A percentile compares a stretch with the other conserved stretches of the same genome.
Conservation (phyloP, 768 basidiomycete genomes). For the Lactifluus subvellereus region DNA sequence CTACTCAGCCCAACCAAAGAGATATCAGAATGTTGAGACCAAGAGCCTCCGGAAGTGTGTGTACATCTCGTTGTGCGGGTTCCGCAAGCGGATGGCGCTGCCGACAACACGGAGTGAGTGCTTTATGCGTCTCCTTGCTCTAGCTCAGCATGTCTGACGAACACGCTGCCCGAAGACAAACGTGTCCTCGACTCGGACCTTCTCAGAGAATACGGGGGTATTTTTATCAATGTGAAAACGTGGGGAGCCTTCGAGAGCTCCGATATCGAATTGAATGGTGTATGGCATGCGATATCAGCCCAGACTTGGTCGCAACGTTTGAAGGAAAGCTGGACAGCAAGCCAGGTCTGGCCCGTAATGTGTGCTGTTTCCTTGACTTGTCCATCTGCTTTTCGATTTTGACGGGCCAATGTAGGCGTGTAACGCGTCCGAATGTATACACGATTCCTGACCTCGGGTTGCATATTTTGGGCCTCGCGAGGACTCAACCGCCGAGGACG, state of each 20-base stretch:
- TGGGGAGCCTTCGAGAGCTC: not conserved
- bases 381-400: not conserved
- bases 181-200: too few species aligned
- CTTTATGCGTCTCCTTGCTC: too few species aligned
- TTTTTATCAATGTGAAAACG: not conserved
- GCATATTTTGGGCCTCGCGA: not conserved
- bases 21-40: too few species aligned
- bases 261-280: not conserved
- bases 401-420: not conserved
- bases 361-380: not conserved
- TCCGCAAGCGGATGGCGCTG: too few species aligned
- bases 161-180: too few species aligned
- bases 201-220: not conserved
- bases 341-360: not conserved
- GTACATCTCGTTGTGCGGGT: too few species aligned
- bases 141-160: too few species aligned
- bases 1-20: too few species aligned
- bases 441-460: not conserved
- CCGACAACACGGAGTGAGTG: too few species aligned
- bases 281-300: not conserved
- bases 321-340: not conserved
- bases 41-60: too few species aligned
- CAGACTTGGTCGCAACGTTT: not conserved
- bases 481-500: not conserved
- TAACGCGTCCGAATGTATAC: rapidly evolving